Conservation (phyloP, 345 rosid species). For the Populus euphratica region DNA sequence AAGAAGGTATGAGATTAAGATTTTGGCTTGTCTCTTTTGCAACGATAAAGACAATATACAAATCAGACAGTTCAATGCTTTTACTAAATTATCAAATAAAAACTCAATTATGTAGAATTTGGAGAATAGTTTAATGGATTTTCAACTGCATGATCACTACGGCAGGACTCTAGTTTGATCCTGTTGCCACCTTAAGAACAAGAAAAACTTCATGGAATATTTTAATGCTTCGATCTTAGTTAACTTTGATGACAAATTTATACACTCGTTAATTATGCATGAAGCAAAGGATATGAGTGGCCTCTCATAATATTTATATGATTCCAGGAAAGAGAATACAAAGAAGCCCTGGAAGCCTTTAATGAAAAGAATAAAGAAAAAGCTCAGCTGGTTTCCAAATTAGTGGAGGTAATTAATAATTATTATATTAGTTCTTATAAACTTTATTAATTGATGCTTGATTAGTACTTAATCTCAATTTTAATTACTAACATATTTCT, state of each 20-base stretch:
- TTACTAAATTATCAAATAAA: neutral
- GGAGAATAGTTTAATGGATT: no score
- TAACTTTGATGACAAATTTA: neutral
- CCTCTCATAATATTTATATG: neutral
- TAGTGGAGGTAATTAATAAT: slow-evolving; percentile 63
- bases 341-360: slow-evolving; percentile 77
- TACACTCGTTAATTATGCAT: neutral
- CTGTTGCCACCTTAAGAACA: no score
- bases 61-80: neutral
- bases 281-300: neutral
- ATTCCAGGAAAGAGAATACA: slow-evolving; percentile 85
- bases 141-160: no score
- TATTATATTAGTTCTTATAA: neutral
- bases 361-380: slow-evolving; percentile 88
- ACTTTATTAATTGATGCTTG: neutral
- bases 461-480: neutral
- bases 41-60: neutral
- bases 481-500: neutral
- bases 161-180: no score
- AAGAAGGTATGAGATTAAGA: slow-evolving; percentile 41
- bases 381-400: slow-evolving; percentile 58
- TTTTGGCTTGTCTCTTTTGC: neutral
- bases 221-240: no score
- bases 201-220: no score
- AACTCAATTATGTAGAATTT: neutral